Percentiles rank a stretch among this genome's conserved stretches.
Conservation (phyloP, 257 asterid genomes). For the Sherardia arvensis region DNA sequence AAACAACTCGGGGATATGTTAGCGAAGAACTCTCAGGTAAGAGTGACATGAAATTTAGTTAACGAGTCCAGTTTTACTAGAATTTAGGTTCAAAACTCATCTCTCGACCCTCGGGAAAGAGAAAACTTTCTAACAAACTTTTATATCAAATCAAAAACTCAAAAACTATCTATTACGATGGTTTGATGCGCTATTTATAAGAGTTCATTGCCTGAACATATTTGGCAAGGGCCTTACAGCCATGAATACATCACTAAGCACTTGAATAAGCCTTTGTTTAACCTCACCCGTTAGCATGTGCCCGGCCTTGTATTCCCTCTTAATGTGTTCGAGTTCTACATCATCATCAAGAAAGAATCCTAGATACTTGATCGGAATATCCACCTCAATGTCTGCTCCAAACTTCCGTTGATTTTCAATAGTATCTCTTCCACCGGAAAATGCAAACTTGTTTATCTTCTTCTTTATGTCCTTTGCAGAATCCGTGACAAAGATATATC, state of each 20-base stretch:
- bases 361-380: too few species aligned
- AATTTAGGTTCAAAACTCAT: too few species aligned
- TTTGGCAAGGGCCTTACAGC: too few species aligned
- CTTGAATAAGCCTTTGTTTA: too few species aligned
- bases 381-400: conserved; percentile 96
- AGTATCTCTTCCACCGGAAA: conserved; percentile 95
- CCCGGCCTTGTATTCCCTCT: conserved; percentile 14
- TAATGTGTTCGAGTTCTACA: conserved; percentile 57
- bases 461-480: conserved; percentile 70
- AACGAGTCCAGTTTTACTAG: background rate
- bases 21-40: conserved; percentile 19
- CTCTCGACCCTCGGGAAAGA: too few species aligned
- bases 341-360: conserved; percentile 92
- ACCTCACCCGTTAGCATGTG: too few species aligned
- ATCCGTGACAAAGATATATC: conserved; percentile 84
- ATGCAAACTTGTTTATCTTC: conserved; percentile 83
- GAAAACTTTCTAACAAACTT: too few species aligned
- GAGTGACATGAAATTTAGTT: background rate
- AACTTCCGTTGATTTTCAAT: conserved; percentile 70
- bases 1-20: conserved; percentile 28
- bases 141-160: too few species aligned
- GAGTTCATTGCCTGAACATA: too few species aligned
- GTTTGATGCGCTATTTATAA: too few species aligned
- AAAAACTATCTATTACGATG: too few species aligned
- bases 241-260: too few species aligned